Conservation (phyloP, 1,139 yeast species). For the Diutina sp. region DNA sequence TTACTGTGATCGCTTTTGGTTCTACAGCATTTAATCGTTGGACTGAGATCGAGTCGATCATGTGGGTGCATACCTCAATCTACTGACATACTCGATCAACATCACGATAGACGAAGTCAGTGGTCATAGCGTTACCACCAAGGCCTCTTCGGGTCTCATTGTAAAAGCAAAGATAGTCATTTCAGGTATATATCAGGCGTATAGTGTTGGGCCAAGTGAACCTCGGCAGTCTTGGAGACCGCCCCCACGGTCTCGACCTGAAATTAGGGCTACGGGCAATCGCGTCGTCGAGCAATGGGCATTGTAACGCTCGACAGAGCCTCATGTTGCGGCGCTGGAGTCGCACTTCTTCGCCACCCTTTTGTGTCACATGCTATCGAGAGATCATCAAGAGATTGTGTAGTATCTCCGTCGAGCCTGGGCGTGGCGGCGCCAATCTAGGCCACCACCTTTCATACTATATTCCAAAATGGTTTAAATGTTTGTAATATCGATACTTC, state of each 20-base stretch:
- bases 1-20: too few species aligned
- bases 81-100: background rate
- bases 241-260: background rate
- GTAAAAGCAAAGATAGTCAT: too few species aligned
- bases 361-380: background rate
- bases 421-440: background rate
- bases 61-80: background rate
- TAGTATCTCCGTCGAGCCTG: background rate
- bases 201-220: background rate
- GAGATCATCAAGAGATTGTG: background rate
- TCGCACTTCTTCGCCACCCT: background rate
- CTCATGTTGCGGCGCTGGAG: background rate
- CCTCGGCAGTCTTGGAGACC: background rate
- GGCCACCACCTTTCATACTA: too few species aligned
- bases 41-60: background rate
- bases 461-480: too few species aligned
- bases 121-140: background rate
- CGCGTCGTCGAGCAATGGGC: background rate
- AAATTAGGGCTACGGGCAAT: background rate
- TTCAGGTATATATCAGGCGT: too few species aligned
- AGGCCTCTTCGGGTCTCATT: too few species aligned
- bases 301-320: background rate
- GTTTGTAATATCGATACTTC: too few species aligned
- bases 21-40: background rate
- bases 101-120: background rate